Percentiles rank a stretch among this genome's conserved stretches.
phyloP scores from a whole-genome alignment of 345 rosid species.

The Ceriops decandra region DNA sequence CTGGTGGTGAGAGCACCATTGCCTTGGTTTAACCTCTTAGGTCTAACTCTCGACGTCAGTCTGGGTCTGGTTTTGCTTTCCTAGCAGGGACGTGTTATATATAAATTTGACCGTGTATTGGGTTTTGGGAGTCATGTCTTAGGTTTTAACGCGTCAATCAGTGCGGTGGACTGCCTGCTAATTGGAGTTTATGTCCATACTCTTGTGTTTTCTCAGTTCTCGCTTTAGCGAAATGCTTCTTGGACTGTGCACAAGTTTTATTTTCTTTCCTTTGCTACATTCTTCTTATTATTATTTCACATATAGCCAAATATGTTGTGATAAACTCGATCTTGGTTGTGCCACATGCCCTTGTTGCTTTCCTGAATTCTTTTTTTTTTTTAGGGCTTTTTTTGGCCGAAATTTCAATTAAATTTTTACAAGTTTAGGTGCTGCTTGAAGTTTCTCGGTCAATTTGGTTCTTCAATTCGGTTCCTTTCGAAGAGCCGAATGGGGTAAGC shows the following conservation, averaged over 20 bases:
- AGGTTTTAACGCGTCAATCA: slow-evolving; percentile 35
- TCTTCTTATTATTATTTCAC: background rate
- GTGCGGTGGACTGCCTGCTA: slow-evolving; percentile 34
- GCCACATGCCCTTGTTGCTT: no score
- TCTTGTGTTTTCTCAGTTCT: slow-evolving; percentile 29
- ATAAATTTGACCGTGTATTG: slow-evolving; percentile 39
- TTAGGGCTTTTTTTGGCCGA: no score
- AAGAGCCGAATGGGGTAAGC: no score
- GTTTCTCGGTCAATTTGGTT: no score
- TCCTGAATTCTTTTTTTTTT: no score
- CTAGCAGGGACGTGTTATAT: slow-evolving; percentile 36
- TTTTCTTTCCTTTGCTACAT: background rate
- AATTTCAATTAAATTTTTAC: no score
- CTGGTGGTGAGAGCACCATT: slow-evolving; percentile 95
- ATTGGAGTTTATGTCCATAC: slow-evolving; percentile 39
- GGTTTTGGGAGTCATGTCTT: slow-evolving; percentile 38
- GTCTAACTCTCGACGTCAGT: slow-evolving; percentile 31
- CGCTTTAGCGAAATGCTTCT: slow-evolving; percentile 14
- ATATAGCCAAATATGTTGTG: background rate
- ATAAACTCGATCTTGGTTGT: background rate
- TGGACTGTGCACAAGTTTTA: slow-evolving; percentile 15
- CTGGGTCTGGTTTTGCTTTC: slow-evolving; percentile 31
- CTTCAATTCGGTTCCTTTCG: no score
- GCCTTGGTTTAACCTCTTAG: slow-evolving; percentile 63
- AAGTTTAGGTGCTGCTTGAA: no score